A percentile compares a stretch with the other conserved stretches of the same genome.
phyloP scores from a whole-genome alignment of 1,284 basidiomycete species.

The Marasmius oreades region DNA sequence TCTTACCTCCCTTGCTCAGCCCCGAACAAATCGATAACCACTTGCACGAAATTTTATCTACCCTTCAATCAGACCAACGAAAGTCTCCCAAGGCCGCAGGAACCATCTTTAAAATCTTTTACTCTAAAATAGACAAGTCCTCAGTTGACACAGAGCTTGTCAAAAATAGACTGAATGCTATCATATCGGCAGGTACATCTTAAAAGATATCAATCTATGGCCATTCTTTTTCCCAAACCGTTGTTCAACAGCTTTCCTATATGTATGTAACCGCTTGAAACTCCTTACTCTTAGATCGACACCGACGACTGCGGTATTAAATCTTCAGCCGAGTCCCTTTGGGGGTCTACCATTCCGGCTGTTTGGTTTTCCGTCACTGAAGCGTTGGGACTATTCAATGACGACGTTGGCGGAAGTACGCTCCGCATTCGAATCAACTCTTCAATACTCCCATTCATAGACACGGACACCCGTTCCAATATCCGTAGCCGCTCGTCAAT shows the following conservation, averaged over 20 bases:
- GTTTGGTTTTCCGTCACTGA: no score
- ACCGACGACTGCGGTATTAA: no score
- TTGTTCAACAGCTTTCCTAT: no score
- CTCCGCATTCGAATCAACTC: slow-evolving; percentile 76
- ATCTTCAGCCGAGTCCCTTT: no score
- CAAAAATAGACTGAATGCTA: slow-evolving; percentile 46
- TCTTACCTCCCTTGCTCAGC: slow-evolving; percentile 58
- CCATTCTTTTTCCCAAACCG: no score
- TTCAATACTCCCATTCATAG: slow-evolving; percentile 68
- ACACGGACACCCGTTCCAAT: slow-evolving; percentile 69
- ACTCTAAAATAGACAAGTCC: slow-evolving; percentile 54
- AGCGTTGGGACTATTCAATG: background rate
- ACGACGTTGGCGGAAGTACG: slow-evolving; percentile 43
- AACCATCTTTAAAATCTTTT: slow-evolving; percentile 59
- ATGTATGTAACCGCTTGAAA: no score
- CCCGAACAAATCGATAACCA: slow-evolving; percentile 50
- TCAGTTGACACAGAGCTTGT: slow-evolving; percentile 55
- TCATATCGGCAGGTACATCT: background rate
- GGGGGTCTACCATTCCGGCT: no score
- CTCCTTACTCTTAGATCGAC: no score
- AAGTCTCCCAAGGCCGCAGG: slow-evolving; percentile 37
- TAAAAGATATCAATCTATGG: background rate
- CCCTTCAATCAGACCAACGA: background rate
- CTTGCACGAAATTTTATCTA: slow-evolving; percentile 38
- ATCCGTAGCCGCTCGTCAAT: slow-evolving; percentile 80